Conservation (phyloP, 768 basidiomycete species). For the Hericium erinaceus region DNA sequence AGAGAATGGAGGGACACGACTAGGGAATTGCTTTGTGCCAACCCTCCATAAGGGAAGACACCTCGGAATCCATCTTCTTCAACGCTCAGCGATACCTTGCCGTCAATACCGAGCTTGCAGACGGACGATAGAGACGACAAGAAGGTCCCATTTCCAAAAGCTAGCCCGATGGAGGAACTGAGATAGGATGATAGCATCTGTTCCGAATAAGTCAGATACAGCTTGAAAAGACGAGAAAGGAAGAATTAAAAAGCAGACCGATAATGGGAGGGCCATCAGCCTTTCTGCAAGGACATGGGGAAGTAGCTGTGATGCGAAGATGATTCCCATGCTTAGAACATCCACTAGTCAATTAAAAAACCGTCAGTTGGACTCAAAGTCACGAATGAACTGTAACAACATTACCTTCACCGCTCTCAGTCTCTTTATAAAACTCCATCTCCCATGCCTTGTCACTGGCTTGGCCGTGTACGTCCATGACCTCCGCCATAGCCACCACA, state of each 20-base stretch:
- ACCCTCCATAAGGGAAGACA: constrained; percentile 7
- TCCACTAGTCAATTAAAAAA: constrained; percentile 10
- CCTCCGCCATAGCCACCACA: constrained; percentile 63
- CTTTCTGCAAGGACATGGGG: constrained; percentile 44
- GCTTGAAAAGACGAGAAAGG: too few species aligned
- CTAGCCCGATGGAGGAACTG: constrained; percentile 37
- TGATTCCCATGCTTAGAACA: constrained; percentile 20
- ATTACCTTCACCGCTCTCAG: constrained; percentile 31
- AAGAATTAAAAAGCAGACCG: constrained; percentile 24
- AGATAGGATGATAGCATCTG: constrained; percentile 27
- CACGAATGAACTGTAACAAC: not conserved
- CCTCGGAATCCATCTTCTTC: not conserved
- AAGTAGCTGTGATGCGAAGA: constrained; percentile 53
- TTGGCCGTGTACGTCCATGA: constrained; percentile 48
- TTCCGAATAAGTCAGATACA: constrained; percentile 8
- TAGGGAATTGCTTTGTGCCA: constrained; percentile 1
- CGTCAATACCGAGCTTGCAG: constrained; percentile 17
- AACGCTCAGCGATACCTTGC: constrained; percentile 5
- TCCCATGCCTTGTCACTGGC: constrained; percentile 43
- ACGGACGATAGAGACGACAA: constrained; percentile 32
- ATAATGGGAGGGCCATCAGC: constrained; percentile 52
- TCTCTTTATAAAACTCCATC: constrained; percentile 53
- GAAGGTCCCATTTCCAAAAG: constrained; percentile 51
- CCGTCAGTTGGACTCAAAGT: too few species aligned
- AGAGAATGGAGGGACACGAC: constrained; percentile 11